Evolutionary conservation across 2,329 filamentous ascomycete genomes (phyloP).

Genomic region (Botrytis fragariae): DNA sequence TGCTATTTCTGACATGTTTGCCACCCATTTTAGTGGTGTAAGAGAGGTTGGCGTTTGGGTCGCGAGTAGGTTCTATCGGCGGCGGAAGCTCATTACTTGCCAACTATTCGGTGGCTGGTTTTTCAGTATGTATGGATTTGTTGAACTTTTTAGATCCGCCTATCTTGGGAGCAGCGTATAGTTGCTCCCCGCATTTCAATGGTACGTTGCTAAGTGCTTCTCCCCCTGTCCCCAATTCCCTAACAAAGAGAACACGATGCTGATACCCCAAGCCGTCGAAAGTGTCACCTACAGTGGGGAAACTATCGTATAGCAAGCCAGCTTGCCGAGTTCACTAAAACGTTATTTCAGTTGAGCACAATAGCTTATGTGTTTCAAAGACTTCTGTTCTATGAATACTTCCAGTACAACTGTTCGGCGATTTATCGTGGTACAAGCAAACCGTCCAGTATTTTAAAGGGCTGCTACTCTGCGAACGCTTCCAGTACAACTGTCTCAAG

Average conservation of each 20-base stretch:
- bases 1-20: constrained; percentile 11
- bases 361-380: constrained; percentile 1
- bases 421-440: background rate
- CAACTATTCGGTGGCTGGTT: constrained; percentile 5
- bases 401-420: constrained; percentile 10
- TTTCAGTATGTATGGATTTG: constrained; percentile 11
- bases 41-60: constrained; percentile 11
- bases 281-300: background rate
- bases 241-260: background rate
- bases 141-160: constrained; percentile 10
- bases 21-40: background rate
- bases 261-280: constrained; percentile 7
- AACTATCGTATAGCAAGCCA: constrained; percentile 13
- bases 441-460: constrained; percentile 2
- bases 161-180: constrained; percentile 12
- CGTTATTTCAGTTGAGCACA: constrained; percentile 4
- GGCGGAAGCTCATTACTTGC: background rate
- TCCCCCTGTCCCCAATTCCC: background rate
- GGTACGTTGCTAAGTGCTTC: background rate
- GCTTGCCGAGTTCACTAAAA: background rate
- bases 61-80: constrained; percentile 16
- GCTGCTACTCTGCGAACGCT: background rate
- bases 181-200: constrained; percentile 7
- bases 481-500: constrained; percentile 9
- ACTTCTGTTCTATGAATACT: constrained; percentile 3